These are phyloP conservation scores for Sindora glabra DNA, from an alignment of 306 rosid species.

Conservation along the genomic window DNA sequence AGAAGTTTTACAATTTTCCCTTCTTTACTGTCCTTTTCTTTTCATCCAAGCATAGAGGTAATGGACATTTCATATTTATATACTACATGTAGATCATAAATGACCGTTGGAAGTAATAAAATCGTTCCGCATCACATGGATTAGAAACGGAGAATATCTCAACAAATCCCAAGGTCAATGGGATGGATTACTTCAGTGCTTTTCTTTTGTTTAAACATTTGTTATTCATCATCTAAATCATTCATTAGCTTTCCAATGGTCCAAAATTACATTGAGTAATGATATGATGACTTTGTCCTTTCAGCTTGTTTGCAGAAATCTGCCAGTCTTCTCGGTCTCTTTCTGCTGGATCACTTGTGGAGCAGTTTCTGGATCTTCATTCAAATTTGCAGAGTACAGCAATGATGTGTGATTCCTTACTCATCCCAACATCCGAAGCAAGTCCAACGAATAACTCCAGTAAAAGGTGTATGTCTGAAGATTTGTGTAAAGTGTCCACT, in stretches of 20 bases:
- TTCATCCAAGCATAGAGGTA: too few species aligned
- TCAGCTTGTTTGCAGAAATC: conserved; percentile 51
- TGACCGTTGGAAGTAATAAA: too few species aligned
- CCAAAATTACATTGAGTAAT: background rate
- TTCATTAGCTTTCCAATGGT: background rate
- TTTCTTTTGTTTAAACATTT: background rate
- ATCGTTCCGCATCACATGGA: too few species aligned
- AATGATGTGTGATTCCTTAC: conserved; percentile 25
- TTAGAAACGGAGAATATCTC: background rate
- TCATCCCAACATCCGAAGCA: conserved; percentile 17
- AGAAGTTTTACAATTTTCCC: too few species aligned
- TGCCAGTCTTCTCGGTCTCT: conserved; percentile 34
- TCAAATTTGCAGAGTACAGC: conserved; percentile 32
- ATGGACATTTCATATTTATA: too few species aligned
- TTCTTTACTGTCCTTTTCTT: too few species aligned
- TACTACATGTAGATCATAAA: too few species aligned
- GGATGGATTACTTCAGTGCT: background rate
- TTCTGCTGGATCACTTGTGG: conserved; percentile 44
- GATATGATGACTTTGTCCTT: background rate
- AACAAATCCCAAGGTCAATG: background rate
- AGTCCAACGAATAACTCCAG: conserved; percentile 9
- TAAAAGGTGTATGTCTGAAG: conserved; percentile 10
- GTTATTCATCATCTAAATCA: conserved; percentile 9
- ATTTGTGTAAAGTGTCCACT: conserved; percentile 17
- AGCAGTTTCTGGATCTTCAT: conserved; percentile 57